Base-by-base conservation (phyloP, 495 filamentous ascomycete species). In the Penicillium crystallinum region DNA sequence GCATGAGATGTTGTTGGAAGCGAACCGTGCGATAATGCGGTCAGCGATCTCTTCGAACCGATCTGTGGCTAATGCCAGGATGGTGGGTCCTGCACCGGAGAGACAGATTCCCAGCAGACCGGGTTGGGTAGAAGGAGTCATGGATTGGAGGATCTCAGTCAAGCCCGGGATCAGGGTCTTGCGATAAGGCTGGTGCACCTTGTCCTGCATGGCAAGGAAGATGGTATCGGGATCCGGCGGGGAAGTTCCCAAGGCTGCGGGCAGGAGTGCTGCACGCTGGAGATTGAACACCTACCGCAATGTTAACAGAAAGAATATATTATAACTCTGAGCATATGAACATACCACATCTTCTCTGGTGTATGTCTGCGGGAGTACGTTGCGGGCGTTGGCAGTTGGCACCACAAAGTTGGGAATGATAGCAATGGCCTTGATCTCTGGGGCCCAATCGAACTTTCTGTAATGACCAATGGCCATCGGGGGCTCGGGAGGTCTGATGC, bases 171-270 rank as follows among this genome's bases (percentile, higher is more conserved):
- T 91, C 43, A 98, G 77, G 11, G 77, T 85, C 66, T 88, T 83
- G 37, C 93, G 84, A 71, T 97, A 96, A 9, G 89, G 92, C 68
- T 98, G 93, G 69, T 98, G 93, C 34, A 98, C 78, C 67, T 90
- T 93, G 73, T 98, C 93, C 70, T 96, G 91, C 93, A 98, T 98
- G 23, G 89, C 92, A 23, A 91, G 78, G 74, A 90, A 95, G 65
- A 98, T 97, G 68, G 90, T 85, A 54, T 91, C 86, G 34, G 92
- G 82, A 62, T 96, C 85, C n/a, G 91, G 92, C 6, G 93, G 93
- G 14, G 85, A 89, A 55, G 86, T 80, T 39, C 91, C 91, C 54
- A 98, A 75, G 2, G 90, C 90, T 4, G 85, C 83, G 11, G 91
- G 89, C 10, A 98, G 83, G 19, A 97, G 74, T 14, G 91, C 89